These are phyloP conservation scores for Falciphora oryzae DNA, from an alignment of 2,329 filamentous ascomycete genomes.

Conservation along the genomic window DNA sequence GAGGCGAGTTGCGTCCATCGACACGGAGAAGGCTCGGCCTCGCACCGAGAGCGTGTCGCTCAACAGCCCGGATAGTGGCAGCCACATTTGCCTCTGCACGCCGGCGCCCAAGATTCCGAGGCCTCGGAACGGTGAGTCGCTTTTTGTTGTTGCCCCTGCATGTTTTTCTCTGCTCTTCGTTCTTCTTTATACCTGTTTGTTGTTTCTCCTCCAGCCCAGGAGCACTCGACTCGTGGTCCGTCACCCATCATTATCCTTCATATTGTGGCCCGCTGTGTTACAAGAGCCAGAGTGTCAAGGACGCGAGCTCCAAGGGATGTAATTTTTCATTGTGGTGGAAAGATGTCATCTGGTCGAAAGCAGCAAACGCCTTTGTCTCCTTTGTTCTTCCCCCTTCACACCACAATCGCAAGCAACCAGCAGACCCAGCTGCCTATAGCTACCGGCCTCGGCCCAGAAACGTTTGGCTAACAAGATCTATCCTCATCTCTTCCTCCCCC, in stretches of 20 bases:
- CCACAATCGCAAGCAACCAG: neutral
- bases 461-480: constrained; percentile 3
- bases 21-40: neutral
- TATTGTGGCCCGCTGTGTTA: neutral
- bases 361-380: neutral
- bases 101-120: constrained; percentile 52
- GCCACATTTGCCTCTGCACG: constrained; percentile 50
- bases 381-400: constrained; percentile 7
- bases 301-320: neutral
- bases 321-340: neutral
- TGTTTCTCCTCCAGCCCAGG: neutral
- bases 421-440: neutral
- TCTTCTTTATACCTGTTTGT: neutral
- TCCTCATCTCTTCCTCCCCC: neutral
- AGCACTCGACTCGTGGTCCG: too few relatives aligned
- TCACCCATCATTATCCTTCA: neutral
- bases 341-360: neutral
- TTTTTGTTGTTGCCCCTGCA: constrained; percentile 10
- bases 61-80: constrained; percentile 20
- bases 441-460: neutral
- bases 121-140: constrained; percentile 51
- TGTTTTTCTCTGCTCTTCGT: constrained; percentile 11
- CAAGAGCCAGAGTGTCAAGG: neutral
- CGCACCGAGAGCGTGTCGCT: neutral
- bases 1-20: neutral